These are phyloP conservation scores for Phoenix roebelenii DNA, from an alignment of 176 grass and related monocot species.

Conservation along the genomic window DNA sequence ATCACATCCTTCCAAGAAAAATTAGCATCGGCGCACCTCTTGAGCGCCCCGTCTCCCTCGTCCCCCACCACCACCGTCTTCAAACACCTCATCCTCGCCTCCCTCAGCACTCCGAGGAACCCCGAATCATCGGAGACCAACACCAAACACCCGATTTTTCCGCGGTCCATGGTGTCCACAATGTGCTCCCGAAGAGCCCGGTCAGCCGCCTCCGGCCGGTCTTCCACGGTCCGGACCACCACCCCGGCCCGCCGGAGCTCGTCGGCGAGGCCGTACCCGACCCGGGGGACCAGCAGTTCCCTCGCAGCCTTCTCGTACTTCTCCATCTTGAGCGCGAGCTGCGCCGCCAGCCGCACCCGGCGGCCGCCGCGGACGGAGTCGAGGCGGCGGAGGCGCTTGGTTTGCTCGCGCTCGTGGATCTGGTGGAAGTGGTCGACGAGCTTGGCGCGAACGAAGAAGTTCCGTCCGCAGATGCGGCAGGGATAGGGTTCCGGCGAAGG, in stretches of 20 bases:
- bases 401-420: constrained; percentile 27
- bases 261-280: constrained; percentile 27
- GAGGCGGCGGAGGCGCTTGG: constrained; percentile 35
- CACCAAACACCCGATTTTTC: constrained; percentile 32
- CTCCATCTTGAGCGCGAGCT: constrained; percentile 52
- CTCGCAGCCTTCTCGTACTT: constrained; percentile 59
- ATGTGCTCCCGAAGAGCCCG: constrained; percentile 26
- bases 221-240: constrained; percentile 9
- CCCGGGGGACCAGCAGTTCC: constrained; percentile 26
- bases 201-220: constrained; percentile 5
- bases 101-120: constrained; percentile 28
- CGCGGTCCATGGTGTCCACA: constrained; percentile 41
- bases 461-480: constrained; percentile 36
- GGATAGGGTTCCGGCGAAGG: constrained; percentile 8
- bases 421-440: constrained; percentile 36
- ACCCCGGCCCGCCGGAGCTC: constrained; percentile 38
- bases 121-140: constrained; percentile 31
- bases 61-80: constrained; percentile 42
- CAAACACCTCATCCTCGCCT: constrained; percentile 35
- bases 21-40: constrained; percentile 32
- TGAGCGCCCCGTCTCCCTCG: constrained; percentile 27
- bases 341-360: constrained; percentile 37
- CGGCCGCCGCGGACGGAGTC: constrained; percentile 33
- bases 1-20: constrained; percentile 49
- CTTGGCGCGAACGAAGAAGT: constrained; percentile 24